Conservation (phyloP, 2,329 filamentous ascomycete genomes). For the Calonectria pseudoturangicola region DNA sequence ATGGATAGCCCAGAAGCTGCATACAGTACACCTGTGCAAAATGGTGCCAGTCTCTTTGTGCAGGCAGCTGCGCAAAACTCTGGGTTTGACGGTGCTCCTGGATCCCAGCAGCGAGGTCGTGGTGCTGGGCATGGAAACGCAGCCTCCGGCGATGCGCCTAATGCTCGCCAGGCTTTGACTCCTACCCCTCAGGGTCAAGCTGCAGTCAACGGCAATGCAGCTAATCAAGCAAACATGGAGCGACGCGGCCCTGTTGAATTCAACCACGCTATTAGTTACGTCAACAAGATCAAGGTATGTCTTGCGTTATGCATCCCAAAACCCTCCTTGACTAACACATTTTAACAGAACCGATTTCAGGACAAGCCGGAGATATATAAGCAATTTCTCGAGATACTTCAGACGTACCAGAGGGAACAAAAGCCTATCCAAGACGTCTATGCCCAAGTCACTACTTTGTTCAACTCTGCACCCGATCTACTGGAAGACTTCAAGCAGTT, state of each 20-base stretch:
- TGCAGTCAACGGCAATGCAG: slow-evolving; percentile 76
- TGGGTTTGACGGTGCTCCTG: slow-evolving; percentile 56
- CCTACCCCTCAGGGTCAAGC: slow-evolving; percentile 76
- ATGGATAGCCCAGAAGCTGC: slow-evolving; percentile 78
- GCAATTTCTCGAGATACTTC: slow-evolving; percentile 97
- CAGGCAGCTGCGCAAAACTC: slow-evolving; percentile 63
- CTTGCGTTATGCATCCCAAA: slow-evolving; percentile 25
- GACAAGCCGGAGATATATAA: slow-evolving; percentile 99
- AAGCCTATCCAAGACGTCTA: slow-evolving; percentile 99
- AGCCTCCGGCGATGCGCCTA: slow-evolving; percentile 65
- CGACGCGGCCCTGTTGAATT: slow-evolving; percentile 97
- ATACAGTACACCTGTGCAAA: slow-evolving; percentile 76
- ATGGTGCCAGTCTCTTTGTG: slow-evolving; percentile 68
- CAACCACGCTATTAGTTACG: slow-evolving; percentile 99
- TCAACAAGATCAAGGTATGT: slow-evolving; percentile 98
- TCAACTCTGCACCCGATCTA: slow-evolving; percentile 94
- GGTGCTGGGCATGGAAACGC: slow-evolving; percentile 55
- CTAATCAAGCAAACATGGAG: slow-evolving; percentile 79
- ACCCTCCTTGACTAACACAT: slow-evolving; percentile 43
- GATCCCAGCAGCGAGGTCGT: slow-evolving; percentile 57
- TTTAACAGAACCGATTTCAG: slow-evolving; percentile 90
- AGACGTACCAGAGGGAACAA: slow-evolving; percentile 98
- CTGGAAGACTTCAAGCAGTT: slow-evolving; percentile 99
- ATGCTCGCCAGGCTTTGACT: slow-evolving; percentile 73
- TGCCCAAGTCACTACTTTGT: slow-evolving; percentile 94